These are phyloP conservation scores for Akanthomyces muscarius DNA, from an alignment of 2,329 filamentous ascomycete species.

Conservation along the genomic window DNA sequence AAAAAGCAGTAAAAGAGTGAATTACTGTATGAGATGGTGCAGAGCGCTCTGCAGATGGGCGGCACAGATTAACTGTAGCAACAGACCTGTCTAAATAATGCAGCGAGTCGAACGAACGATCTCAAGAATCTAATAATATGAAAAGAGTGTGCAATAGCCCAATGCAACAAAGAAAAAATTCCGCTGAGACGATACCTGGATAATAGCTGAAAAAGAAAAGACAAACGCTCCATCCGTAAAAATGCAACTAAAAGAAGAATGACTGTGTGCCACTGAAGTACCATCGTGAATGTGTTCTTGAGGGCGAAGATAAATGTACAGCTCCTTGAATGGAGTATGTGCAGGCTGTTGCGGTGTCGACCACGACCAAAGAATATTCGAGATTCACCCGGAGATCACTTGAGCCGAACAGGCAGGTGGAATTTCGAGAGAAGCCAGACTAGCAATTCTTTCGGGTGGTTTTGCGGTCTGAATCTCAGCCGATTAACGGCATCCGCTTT, in stretches of 20 bases:
- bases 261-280: not conserved
- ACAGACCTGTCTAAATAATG: conserved; percentile 4
- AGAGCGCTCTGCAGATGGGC: conserved; percentile 10
- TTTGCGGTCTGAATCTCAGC: not conserved
- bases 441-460: not conserved
- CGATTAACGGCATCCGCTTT: not conserved
- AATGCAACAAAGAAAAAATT: conserved; percentile 12
- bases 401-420: not conserved
- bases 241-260: conserved; percentile 5
- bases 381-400: not conserved
- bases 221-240: conserved; percentile 15
- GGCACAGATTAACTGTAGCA: not conserved
- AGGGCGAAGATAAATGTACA: conserved; percentile 11
- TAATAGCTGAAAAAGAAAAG: conserved; percentile 14
- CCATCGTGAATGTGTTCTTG: conserved; percentile 1
- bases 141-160: conserved; percentile 6
- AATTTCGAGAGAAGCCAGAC: not conserved
- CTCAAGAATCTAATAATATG: conserved; percentile 11
- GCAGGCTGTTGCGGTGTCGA: not conserved
- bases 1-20: not conserved
- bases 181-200: conserved; percentile 4
- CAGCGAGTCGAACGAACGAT: not conserved
- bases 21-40: conserved; percentile 5
- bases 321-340: not conserved
- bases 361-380: not conserved